These are phyloP conservation scores for Eleusine indica DNA, from an alignment of 176 grass and related monocot species.

Conservation along the genomic window DNA sequence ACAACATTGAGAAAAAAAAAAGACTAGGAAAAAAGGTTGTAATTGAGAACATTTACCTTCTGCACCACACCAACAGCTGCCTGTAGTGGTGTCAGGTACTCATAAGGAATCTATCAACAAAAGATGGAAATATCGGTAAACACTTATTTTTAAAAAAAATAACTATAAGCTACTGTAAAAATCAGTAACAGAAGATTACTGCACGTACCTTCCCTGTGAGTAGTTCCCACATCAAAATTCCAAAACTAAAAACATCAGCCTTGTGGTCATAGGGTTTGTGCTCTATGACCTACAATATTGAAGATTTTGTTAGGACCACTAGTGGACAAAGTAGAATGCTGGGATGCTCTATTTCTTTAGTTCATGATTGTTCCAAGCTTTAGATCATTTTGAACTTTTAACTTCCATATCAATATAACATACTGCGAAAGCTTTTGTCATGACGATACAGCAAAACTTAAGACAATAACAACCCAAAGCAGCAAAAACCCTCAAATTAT, in stretches of 20 bases:
- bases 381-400: slow-evolving; percentile 22
- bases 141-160: slow-evolving; percentile 27
- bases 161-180: slow-evolving; percentile 11
- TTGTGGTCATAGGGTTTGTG: slow-evolving; percentile 99
- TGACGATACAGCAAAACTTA: neutral
- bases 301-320: slow-evolving; percentile 21
- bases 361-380: neutral
- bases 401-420: neutral
- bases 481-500: neutral
- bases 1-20: slow-evolving; percentile 24
- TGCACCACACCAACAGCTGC: slow-evolving; percentile 99
- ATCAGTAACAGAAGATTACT: slow-evolving; percentile 18
- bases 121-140: slow-evolving; percentile 24
- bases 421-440: neutral
- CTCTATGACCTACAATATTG: slow-evolving; percentile 80
- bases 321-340: neutral
- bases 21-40: neutral
- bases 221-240: slow-evolving; percentile 96
- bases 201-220: slow-evolving; percentile 88
- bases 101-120: slow-evolving; percentile 81
- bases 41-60: slow-evolving; percentile 63
- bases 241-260: slow-evolving; percentile 99
- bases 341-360: slow-evolving; percentile 12
- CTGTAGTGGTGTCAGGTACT: slow-evolving; percentile 96
- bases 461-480: neutral